Evolutionary conservation across 2,329 filamentous ascomycete genomes (phyloP).

Genomic region (Colletotrichum shisoi): DNA sequence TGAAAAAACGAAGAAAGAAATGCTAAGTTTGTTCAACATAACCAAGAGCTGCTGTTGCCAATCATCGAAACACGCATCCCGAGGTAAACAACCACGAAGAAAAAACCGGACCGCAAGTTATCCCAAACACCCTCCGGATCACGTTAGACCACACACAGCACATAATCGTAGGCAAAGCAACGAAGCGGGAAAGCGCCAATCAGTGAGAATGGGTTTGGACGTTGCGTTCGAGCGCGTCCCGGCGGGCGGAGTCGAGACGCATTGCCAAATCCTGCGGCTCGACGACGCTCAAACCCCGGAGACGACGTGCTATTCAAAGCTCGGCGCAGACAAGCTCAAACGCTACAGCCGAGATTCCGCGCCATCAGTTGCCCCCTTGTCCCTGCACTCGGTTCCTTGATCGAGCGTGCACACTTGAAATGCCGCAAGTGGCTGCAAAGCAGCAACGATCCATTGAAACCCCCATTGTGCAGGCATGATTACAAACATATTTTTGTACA

Average conservation of each 20-base stretch:
- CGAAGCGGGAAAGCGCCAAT: too few relatives aligned
- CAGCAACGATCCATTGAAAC: neutral
- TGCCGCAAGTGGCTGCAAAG: too few relatives aligned
- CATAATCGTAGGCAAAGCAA: too few relatives aligned
- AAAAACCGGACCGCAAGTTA: too few relatives aligned
- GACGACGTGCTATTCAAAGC: neutral
- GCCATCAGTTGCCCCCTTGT: conserved; percentile 11
- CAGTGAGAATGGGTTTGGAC: neutral
- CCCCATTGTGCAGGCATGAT: neutral
- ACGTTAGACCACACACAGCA: neutral
- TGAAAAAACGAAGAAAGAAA: too few relatives aligned
- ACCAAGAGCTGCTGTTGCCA: neutral
- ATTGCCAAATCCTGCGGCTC: neutral
- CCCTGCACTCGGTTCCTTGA: neutral
- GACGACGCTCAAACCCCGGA: neutral
- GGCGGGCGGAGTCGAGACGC: neutral
- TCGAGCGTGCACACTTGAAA: neutral
- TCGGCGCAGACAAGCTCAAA: neutral
- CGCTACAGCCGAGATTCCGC: conserved; percentile 13
- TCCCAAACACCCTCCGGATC: neutral
- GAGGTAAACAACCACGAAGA: neutral
- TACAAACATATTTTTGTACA: neutral
- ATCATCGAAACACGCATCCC: neutral
- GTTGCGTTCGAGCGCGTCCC: neutral
- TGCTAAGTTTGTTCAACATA: too few relatives aligned